Conservation (phyloP, 257 asterid species). For the Capsicum chinense region DNA sequence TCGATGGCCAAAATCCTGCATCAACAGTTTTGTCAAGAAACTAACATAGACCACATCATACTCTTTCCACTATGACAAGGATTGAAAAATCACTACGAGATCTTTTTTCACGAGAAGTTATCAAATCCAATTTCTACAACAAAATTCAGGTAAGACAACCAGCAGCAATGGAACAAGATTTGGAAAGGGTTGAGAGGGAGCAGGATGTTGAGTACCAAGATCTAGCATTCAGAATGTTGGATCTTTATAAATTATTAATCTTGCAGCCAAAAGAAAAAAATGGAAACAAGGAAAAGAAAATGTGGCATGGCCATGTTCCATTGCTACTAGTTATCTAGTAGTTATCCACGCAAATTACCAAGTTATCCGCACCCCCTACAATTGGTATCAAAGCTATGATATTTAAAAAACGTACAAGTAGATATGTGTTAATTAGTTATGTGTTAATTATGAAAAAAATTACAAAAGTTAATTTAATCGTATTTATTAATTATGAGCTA, state of each 20-base stretch:
- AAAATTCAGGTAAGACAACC: background rate
- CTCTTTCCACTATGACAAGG: conserved; percentile 12
- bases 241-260: background rate
- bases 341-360: too few relatives aligned
- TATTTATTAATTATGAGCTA: too few relatives aligned
- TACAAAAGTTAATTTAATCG: too few relatives aligned
- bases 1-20: conserved; percentile 71
- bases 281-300: conserved; percentile 4
- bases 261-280: background rate
- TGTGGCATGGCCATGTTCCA: background rate
- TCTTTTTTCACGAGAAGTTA: background rate
- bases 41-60: background rate
- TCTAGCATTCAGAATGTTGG: background rate
- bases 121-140: conserved; percentile 8
- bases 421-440: too few relatives aligned
- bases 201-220: background rate
- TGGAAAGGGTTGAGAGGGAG: conserved; percentile 9
- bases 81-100: background rate
- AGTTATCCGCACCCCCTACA: too few relatives aligned
- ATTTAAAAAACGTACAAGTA: too few relatives aligned
- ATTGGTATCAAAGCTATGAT: too few relatives aligned
- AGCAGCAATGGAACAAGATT: background rate
- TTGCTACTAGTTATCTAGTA: background rate
- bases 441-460: too few relatives aligned
- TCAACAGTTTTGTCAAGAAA: conserved; percentile 40